Evolutionary conservation across 495 filamentous ascomycete species (phyloP).

Genomic region (Terfezia boudieri): DNA sequence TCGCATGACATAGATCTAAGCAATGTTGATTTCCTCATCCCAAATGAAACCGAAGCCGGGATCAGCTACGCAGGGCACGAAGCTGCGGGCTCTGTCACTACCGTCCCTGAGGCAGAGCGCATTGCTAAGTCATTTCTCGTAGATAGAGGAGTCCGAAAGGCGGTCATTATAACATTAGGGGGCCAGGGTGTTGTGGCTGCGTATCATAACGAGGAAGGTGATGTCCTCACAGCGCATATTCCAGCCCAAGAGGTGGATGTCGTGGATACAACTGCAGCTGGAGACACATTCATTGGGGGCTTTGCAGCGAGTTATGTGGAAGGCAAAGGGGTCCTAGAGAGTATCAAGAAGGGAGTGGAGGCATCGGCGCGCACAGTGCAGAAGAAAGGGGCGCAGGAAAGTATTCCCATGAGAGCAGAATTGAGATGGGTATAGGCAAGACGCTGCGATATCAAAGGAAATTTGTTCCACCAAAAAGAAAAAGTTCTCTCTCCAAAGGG

Average conservation of each 20-base stretch:
- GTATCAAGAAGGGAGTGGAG: not conserved
- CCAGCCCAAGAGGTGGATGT: constrained; percentile 42
- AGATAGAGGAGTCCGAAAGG: constrained; percentile 27
- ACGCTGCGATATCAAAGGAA: too few relatives aligned
- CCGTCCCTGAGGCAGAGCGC: not conserved
- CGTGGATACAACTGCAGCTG: constrained; percentile 82
- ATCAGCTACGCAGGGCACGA: constrained; percentile 16
- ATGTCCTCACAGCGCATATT: constrained; percentile 21
- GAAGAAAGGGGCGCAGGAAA: not conserved
- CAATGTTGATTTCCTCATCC: constrained; percentile 39
- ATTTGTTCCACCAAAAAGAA: too few relatives aligned
- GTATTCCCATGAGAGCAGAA: not conserved
- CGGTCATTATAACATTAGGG: constrained; percentile 66
- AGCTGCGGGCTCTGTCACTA: constrained; percentile 28
- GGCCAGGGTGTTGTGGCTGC: constrained; percentile 33
- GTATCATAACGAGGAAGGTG: constrained; percentile 29
- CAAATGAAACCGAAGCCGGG: constrained; percentile 82
- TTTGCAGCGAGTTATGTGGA: constrained; percentile 51
- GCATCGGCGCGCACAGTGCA: not conserved
- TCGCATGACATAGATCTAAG: not conserved
- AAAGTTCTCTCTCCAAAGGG: too few relatives aligned
- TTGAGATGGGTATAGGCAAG: not conserved
- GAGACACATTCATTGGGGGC: constrained; percentile 80
- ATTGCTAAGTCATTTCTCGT: constrained; percentile 26
- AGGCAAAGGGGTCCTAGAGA: constrained; percentile 18